Conservation (phyloP, 805 yeast species). For the Pichia eremophila region DNA sequence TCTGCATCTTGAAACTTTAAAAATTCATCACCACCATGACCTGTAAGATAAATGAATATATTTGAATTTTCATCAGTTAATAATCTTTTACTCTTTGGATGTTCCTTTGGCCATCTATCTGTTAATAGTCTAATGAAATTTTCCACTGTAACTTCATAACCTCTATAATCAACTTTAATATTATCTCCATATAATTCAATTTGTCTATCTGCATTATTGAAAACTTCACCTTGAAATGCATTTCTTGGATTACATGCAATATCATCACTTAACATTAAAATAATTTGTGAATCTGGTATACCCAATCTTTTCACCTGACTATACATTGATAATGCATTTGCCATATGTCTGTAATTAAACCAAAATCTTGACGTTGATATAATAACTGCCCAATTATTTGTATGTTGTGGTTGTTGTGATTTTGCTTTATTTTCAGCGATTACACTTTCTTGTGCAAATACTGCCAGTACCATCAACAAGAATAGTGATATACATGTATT, state of each 20-base stretch:
- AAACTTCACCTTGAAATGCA: slow-evolving; percentile 92
- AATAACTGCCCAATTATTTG: slow-evolving; percentile 74
- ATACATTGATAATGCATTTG: slow-evolving; percentile 88
- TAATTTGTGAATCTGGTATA: slow-evolving; percentile 95
- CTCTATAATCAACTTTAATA: slow-evolving; percentile 93
- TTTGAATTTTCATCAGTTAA: slow-evolving; percentile 91
- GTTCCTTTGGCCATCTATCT: slow-evolving; percentile 91
- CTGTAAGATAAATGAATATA: slow-evolving; percentile 90
- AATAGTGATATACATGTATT: not conserved
- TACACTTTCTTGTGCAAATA: not conserved
- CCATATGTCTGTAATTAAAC: slow-evolving; percentile 98
- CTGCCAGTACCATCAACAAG: not conserved
- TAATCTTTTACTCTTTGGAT: slow-evolving; percentile 84
- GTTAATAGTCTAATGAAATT: slow-evolving; percentile 87
- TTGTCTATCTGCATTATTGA: slow-evolving; percentile 86
- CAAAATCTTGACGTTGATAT: slow-evolving; percentile 95
- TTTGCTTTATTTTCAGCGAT: not conserved
- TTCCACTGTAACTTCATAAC: slow-evolving; percentile 97
- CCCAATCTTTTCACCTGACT: slow-evolving; percentile 93
- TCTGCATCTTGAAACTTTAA: slow-evolving; percentile 97
- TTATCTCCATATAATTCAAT: slow-evolving; percentile 89
- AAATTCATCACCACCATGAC: slow-evolving; percentile 98
- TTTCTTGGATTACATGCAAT: slow-evolving; percentile 95
- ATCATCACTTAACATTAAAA: slow-evolving; percentile 92
- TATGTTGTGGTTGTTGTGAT: slow-evolving; percentile 29